Base-by-base conservation (phyloP, 75 land plant genomes). In the Cunninghamia lanceolata region DNA sequence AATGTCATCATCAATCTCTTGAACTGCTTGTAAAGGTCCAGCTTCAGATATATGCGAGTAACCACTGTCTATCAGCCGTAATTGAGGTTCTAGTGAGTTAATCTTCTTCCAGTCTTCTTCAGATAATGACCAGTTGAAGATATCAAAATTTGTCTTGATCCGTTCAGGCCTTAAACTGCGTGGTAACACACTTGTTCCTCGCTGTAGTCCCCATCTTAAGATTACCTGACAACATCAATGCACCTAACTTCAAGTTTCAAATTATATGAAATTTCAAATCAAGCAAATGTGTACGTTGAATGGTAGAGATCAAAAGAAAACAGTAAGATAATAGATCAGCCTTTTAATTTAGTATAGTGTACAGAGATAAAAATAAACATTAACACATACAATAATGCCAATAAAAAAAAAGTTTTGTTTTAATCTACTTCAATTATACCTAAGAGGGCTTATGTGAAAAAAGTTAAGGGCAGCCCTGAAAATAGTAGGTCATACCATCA, bases 101-200 rank as follows among this genome's bases (percentile, higher is more conserved):
- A 95, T 75, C 80, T 83, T 76, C 45, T 87, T 90, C 92, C 92
- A 93, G 43, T 95, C 97, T 15, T 91, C 92, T 39, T 94, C 93
- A 9, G 95, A 91, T 53, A 95, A 85, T 3, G 92, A 91, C 97
- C 97, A 95, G 59, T 88, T 88, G 82, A 94, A 91, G 47, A 95
- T 93, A 87, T 95, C 95, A 38, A 94, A 94, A 87, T 95, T 95
- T 45, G 90, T 86, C 87, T 81, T 90, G 74, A 95, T 95, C 35
- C 92, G 47, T 7, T 95, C 97, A 78, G 91, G 87, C 77, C 88
- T 93, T 36, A 95, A 84, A 84, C 95, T 94, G 84, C 95, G 91
- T 2, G 95, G 97, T 11, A 95, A 91, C 1, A 95, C 97, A 87
- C 97, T 95, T 14, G 97, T 95, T 36, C 95, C 97, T 66, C 95